Evolutionary conservation across 2,329 filamentous ascomycete genomes (phyloP), one percentile per base, ranked within the genome.

Genomic region (Botryotinia narcissicola): DNA sequence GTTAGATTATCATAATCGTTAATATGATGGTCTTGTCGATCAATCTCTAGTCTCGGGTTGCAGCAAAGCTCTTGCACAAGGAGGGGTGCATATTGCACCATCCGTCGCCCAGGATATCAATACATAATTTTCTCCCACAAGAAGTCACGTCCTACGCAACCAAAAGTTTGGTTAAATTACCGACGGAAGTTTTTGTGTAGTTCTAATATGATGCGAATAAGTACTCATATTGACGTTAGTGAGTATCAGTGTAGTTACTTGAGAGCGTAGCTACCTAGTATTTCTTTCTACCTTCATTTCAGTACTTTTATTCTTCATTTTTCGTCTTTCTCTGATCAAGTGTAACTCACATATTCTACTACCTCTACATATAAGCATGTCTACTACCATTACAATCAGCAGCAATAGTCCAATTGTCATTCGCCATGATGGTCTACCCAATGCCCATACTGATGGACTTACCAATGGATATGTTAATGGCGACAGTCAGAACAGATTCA

Each of bases 331-430:
- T 66, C 18, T 25, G 8, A 29, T 66, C n/a, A 54, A 4, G 2
- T 9, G 40, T 14, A 25, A 37, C 22, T 62, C n/a, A 14, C 18
- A 51, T 66, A 1, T 25, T 40, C n/a, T 20, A 18, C 12, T 16
- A 42, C 18, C 16, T 57, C 22, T 37, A 32, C 18, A 37, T 18
- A 1, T 37, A 22, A 42, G 22, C 9, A 72, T 72, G 70, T 44
- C 70, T 67, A 72, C 70, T 35, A 72, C 70, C 20, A 72, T 72
- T 32, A 72, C 60, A 54, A 72, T 72, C 16, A 72, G 70, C 46
- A 72, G 70, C 61, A 54, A 72, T 20, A 67, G 70, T 42, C 61
- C 70, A 37, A 64, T 72, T 44, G 22, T 72, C 46, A 72, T 72
- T 67, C 70, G 60, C 10, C 61, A 72, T 57, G 62, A 72, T 67